Percentiles rank a stretch among this genome's conserved stretches.
phyloP scores from a whole-genome alignment of 169 alveolate species.

The Perkinsus olseni region DNA sequence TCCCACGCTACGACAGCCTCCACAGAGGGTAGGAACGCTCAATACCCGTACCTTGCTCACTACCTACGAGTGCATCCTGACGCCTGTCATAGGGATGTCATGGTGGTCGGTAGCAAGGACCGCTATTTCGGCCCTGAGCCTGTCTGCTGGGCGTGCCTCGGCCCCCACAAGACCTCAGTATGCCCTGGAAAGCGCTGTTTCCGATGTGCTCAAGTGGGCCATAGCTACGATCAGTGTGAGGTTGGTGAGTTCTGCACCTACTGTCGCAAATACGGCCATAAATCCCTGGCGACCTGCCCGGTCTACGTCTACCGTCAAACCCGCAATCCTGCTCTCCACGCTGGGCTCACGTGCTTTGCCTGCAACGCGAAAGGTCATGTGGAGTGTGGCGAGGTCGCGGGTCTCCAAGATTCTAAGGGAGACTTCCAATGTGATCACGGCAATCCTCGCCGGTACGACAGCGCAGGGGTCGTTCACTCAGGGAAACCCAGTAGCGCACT shows the following conservation, averaged over 20 bases:
- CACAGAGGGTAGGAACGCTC: no score
- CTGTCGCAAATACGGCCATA: background rate
- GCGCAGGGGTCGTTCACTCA: no score
- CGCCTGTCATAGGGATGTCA: background rate
- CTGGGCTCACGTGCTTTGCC: background rate
- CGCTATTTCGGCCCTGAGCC: background rate
- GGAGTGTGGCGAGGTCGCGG: background rate
- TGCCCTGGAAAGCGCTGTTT: background rate
- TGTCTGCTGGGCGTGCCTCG: background rate
- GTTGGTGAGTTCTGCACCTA: background rate
- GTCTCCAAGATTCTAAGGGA: no score
- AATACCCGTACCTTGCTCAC: background rate
- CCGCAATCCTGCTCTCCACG: background rate
- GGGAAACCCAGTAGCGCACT: no score
- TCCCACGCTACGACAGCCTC: no score
- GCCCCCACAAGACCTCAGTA: background rate
- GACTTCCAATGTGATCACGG: no score
- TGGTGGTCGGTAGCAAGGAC: background rate
- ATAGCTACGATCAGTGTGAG: background rate
- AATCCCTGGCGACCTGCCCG: background rate
- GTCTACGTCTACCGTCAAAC: background rate
- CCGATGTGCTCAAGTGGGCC: background rate
- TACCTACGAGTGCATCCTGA: background rate
- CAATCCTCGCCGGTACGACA: no score
- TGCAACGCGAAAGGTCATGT: background rate